Conservation (phyloP, 1,284 basidiomycete genomes). For the Naganishia liquefaciens region DNA sequence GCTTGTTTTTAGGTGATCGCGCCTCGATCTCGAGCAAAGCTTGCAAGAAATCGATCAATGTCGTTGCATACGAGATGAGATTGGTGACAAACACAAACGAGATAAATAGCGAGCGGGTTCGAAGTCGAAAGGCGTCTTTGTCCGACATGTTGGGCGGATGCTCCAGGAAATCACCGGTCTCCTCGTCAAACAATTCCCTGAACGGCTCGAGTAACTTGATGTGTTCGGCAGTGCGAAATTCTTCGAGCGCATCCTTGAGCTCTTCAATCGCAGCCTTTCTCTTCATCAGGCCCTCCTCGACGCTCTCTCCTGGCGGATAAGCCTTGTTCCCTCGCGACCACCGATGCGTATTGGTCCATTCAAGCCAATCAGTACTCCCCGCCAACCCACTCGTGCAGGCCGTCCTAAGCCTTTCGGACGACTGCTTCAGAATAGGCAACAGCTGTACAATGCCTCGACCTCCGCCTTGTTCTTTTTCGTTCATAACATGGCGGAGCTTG, state of each 20-base stretch:
- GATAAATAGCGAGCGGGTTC: constrained; percentile 52
- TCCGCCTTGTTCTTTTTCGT: constrained; percentile 39
- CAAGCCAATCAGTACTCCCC: constrained; percentile 52
- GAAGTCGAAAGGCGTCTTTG: constrained; percentile 27
- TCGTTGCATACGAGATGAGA: constrained; percentile 47
- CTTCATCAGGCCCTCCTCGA: constrained; percentile 41
- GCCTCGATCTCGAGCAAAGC: constrained; percentile 48
- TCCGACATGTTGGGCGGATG: constrained; percentile 19
- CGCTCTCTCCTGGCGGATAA: constrained; percentile 37
- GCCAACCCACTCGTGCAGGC: constrained; percentile 53
- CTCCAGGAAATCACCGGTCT: constrained; percentile 44
- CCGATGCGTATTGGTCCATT: constrained; percentile 58
- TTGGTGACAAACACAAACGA: constrained; percentile 55
- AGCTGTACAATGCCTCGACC: constrained; percentile 49
- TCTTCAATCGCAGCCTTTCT: constrained; percentile 54
- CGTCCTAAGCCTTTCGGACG: constrained; percentile 57
- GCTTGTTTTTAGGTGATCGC: constrained; percentile 47
- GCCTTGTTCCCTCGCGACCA: constrained; percentile 52
- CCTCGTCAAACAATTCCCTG: constrained; percentile 48
- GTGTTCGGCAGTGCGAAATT: constrained; percentile 56
- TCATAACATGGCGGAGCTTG: constrained; percentile 32
- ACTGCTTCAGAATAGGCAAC: constrained; percentile 57
- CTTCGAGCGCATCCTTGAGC: constrained; percentile 52
- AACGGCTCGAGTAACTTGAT: constrained; percentile 60
- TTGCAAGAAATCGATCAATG: constrained; percentile 47